Conservation (phyloP, 2,329 filamentous ascomycete genomes). For the Phaeoacremonium minimum region DNA sequence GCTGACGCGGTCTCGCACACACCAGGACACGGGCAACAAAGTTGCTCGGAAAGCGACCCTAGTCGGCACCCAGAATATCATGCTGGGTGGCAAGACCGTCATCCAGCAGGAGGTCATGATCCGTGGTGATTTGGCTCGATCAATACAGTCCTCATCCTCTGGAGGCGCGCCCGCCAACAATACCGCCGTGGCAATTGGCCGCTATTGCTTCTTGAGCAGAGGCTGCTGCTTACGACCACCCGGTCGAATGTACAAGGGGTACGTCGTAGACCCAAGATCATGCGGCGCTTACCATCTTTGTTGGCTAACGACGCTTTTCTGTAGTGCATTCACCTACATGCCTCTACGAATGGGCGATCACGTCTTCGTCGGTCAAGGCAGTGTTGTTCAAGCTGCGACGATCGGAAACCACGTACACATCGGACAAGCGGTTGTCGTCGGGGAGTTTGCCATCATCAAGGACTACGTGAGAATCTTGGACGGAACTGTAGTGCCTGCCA, state of each 20-base stretch:
- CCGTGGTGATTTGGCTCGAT: constrained; percentile 77
- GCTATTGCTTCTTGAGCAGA: constrained; percentile 84
- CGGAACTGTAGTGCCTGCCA: constrained; percentile 74
- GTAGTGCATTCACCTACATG: constrained; percentile 68
- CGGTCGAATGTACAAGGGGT: constrained; percentile 74
- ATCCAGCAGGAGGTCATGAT: constrained; percentile 95
- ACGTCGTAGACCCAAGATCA: too few relatives aligned
- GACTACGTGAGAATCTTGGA: constrained; percentile 89
- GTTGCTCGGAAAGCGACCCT: constrained; percentile 89
- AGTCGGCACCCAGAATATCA: constrained; percentile 95
- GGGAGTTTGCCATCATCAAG: constrained; percentile 87
- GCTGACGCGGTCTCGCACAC: not conserved
- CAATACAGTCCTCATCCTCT: constrained; percentile 33
- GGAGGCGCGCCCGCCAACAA: constrained; percentile 41
- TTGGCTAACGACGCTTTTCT: too few relatives aligned
- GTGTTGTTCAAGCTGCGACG: constrained; percentile 76
- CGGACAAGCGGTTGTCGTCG: constrained; percentile 70
- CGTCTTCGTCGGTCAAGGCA: constrained; percentile 76
- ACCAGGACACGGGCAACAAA: constrained; percentile 94
- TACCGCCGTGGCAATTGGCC: constrained; percentile 79
- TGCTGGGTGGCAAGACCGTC: constrained; percentile 91
- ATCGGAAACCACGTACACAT: constrained; percentile 86
- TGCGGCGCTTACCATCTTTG: too few relatives aligned
- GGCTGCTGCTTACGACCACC: constrained; percentile 79
- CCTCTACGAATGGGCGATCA: constrained; percentile 92